Evolutionary conservation across 495 filamentous ascomycete species (phyloP).

Genomic region (Halenospora varia): DNA sequence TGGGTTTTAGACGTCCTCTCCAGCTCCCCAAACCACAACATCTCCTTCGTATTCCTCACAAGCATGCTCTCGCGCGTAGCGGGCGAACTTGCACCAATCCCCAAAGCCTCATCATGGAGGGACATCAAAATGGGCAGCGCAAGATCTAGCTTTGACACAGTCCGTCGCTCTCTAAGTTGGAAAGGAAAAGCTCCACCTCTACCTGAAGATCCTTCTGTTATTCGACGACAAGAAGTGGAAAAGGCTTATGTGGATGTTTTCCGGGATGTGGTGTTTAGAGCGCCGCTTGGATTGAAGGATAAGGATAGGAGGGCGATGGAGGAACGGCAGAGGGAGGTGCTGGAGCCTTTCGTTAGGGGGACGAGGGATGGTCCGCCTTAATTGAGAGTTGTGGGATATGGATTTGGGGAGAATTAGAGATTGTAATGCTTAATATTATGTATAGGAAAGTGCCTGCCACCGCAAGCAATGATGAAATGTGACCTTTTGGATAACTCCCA

Average conservation of each 20-base stretch:
- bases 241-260: constrained; percentile 44
- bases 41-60: constrained; percentile 81
- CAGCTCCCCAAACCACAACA: constrained; percentile 68
- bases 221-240: constrained; percentile 39
- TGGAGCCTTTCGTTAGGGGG: constrained; percentile 45
- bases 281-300: constrained; percentile 32
- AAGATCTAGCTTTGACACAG: constrained; percentile 34
- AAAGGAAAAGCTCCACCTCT: constrained; percentile 26
- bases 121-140: constrained; percentile 21
- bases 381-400: no score
- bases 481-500: no score
- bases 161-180: constrained; percentile 31
- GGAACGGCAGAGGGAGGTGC: constrained; percentile 36
- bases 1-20: constrained; percentile 71
- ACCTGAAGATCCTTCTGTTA: constrained; percentile 25
- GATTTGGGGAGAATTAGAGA: no score
- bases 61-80: constrained; percentile 60
- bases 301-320: constrained; percentile 29
- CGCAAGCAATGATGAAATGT: no score
- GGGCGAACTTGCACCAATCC: constrained; percentile 42
- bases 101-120: constrained; percentile 21
- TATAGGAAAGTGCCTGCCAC: no score
- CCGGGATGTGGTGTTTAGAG: constrained; percentile 39
- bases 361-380: no score
- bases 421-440: no score